These are phyloP conservation scores for Podaxis carcinomalis DNA, from an alignment of 768 basidiomycete species.

Conservation along the genomic window DNA sequence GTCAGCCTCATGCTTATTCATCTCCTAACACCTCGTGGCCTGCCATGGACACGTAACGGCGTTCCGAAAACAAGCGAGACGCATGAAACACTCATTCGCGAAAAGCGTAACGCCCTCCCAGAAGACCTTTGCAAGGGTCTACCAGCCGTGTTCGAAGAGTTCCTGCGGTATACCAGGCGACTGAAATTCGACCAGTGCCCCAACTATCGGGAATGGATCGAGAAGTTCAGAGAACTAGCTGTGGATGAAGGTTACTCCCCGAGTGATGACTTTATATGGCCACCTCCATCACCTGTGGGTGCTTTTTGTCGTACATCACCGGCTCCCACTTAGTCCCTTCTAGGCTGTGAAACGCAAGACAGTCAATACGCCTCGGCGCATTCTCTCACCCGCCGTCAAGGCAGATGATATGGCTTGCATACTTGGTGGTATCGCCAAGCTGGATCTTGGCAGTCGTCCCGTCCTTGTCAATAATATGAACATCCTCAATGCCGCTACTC, in stretches of 20 bases:
- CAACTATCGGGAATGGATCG: conserved; percentile 62
- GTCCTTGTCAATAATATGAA: conserved; percentile 51
- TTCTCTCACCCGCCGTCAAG: conserved; percentile 30
- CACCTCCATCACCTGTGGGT: conserved; percentile 43
- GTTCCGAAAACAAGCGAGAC: conserved; percentile 66
- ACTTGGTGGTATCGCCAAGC: conserved; percentile 54
- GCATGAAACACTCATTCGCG: conserved; percentile 60
- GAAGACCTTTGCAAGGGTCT: conserved; percentile 68
- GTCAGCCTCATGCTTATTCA: conserved; percentile 78
- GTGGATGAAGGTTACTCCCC: conserved; percentile 52
- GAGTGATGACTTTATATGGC: conserved; percentile 68
- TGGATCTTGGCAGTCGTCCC: conserved; percentile 49
- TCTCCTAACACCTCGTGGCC: conserved; percentile 69
- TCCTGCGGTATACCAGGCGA: conserved; percentile 66
- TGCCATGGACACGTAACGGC: conserved; percentile 79
- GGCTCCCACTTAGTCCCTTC: conserved; percentile 15
- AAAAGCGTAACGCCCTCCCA: conserved; percentile 55
- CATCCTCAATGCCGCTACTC: conserved; percentile 31
- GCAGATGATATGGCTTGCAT: conserved; percentile 49
- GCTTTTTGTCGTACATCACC: not conserved
- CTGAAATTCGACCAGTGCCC: conserved; percentile 66
- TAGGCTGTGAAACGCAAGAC: conserved; percentile 22
- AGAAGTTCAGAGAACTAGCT: conserved; percentile 63
- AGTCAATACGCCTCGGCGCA: conserved; percentile 31
- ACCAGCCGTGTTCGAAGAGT: conserved; percentile 72